Conservation (phyloP, 2,329 filamentous ascomycete genomes). For the Coleophoma eucalyptorum region DNA sequence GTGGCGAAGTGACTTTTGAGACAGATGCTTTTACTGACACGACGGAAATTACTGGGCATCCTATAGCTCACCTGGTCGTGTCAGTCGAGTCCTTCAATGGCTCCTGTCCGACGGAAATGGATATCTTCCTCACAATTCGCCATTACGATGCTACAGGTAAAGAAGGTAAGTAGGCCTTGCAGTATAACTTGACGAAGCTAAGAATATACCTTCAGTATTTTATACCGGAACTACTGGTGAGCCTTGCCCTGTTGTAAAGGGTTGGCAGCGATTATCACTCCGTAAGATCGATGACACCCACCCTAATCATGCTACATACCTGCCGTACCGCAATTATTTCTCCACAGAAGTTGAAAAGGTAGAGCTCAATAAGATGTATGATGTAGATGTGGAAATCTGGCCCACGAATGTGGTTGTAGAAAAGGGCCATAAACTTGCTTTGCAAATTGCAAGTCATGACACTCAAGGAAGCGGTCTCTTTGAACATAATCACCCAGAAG, state of each 20-base stretch:
- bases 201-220: conserved; percentile 37
- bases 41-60: conserved; percentile 66
- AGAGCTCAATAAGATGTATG: conserved; percentile 49
- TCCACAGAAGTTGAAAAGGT: conserved; percentile 51
- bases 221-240: conserved; percentile 64
- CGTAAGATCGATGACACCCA: conserved; percentile 48
- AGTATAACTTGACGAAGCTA: too few species aligned
- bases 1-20: conserved; percentile 45
- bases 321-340: conserved; percentile 55
- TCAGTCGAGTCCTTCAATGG: conserved; percentile 48
- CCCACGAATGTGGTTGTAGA: conserved; percentile 54
- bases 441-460: conserved; percentile 51
- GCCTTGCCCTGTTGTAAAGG: conserved; percentile 55
- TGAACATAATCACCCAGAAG: conserved; percentile 39
- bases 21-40: conserved; percentile 55
- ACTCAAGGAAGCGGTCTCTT: conserved; percentile 58
- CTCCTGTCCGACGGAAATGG: conserved; percentile 43
- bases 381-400: conserved; percentile 59
- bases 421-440: conserved; percentile 46
- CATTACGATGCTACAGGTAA: conserved; percentile 48
- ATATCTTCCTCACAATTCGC: conserved; percentile 58
- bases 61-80: conserved; percentile 60
- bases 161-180: too few species aligned
- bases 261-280: conserved; percentile 55
- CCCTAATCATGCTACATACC: conserved; percentile 45